These are phyloP conservation scores for Casaregolazyma lundiana DNA, from an alignment of 1,139 yeast genomes.

Conservation along the genomic window DNA sequence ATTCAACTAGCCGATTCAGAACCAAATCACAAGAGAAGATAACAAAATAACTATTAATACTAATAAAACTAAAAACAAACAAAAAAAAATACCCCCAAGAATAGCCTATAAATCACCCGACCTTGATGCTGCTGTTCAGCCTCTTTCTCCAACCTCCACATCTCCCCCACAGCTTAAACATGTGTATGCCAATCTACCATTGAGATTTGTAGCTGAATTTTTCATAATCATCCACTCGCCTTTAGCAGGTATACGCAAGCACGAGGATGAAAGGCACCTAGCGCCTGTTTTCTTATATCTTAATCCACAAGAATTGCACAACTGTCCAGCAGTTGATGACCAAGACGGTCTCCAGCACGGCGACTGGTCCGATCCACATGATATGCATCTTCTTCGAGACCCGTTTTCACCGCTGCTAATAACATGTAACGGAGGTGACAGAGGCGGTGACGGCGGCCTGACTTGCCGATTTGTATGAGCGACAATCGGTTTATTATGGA, in stretches of 20 bases:
- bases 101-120: background rate
- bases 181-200: constrained; percentile 36
- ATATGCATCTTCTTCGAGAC: constrained; percentile 53
- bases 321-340: constrained; percentile 82
- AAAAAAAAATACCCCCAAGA: constrained; percentile 1
- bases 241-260: constrained; percentile 90
- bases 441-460: constrained; percentile 14
- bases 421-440: constrained; percentile 6
- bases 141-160: constrained; percentile 41
- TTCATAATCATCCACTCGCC: constrained; percentile 94
- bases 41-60: background rate
- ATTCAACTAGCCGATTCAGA: background rate
- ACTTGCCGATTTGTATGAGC: constrained; percentile 9
- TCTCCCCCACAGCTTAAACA: constrained; percentile 69
- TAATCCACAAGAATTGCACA: constrained; percentile 94
- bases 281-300: constrained; percentile 93
- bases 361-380: constrained; percentile 86
- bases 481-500: background rate
- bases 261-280: constrained; percentile 67
- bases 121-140: background rate
- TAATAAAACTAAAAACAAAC: background rate
- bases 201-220: constrained; percentile 53
- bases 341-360: constrained; percentile 99
- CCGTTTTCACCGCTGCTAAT: background rate
- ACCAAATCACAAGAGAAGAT: background rate